Evolutionary conservation across 2,329 filamentous ascomycete species (phyloP).

Genomic region (Thyridium curvatum): DNA sequence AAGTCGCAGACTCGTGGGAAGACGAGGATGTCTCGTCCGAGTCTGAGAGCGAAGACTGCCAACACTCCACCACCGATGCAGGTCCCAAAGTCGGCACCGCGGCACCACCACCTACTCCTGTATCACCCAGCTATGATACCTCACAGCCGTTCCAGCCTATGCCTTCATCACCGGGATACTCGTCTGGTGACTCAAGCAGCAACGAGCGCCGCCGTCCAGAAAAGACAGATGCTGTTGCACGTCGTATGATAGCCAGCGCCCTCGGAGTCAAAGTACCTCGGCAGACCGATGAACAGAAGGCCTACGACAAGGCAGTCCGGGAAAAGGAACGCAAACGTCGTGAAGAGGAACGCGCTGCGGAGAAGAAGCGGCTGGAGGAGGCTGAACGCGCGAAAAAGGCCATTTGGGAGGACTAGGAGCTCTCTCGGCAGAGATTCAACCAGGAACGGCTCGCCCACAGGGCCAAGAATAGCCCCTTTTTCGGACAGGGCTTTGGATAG

Average conservation of each 20-base stretch:
- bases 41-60: constrained; percentile 26
- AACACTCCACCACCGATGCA: constrained; percentile 16
- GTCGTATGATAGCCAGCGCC: constrained; percentile 82
- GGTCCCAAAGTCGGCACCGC: constrained; percentile 16
- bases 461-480: too few relatives aligned
- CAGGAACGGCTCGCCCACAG: neutral
- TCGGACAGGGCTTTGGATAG: neutral
- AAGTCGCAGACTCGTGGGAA: constrained; percentile 70
- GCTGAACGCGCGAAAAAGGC: constrained; percentile 72
- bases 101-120: constrained; percentile 63
- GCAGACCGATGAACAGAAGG: constrained; percentile 80
- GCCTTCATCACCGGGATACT: neutral
- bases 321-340: constrained; percentile 77
- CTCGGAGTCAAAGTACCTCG: constrained; percentile 75
- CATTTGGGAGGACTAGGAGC: constrained; percentile 71
- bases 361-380: constrained; percentile 53
- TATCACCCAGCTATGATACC: constrained; percentile 41
- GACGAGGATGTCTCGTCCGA: constrained; percentile 54
- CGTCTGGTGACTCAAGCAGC: neutral
- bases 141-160: constrained; percentile 17
- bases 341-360: constrained; percentile 64
- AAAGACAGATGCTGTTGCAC: constrained; percentile 89
- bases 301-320: constrained; percentile 75
- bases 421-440: constrained; percentile 1
- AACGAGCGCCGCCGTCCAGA: constrained; percentile 52